A percentile compares a stretch with the other conserved stretches of the same genome.
phyloP scores from a whole-genome alignment of 805 yeast genomes.

The Candida endomychidarum region DNA sequence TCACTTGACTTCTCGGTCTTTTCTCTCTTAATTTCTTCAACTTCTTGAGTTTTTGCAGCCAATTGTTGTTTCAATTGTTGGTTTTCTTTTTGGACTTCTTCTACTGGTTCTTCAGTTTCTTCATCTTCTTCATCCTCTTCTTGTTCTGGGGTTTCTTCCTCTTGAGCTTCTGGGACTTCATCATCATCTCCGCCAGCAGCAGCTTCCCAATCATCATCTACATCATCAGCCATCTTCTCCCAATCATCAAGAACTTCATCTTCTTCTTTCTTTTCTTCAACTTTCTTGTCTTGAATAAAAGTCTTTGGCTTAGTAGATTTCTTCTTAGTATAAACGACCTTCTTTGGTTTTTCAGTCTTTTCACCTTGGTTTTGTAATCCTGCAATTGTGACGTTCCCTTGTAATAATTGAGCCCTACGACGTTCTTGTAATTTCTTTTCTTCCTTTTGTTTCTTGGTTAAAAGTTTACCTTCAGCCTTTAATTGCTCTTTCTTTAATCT shows the following conservation, averaged over 20 bases:
- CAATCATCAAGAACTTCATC: conserved; percentile 78
- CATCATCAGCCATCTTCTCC: conserved; percentile 68
- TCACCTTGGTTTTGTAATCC: conserved; percentile 52
- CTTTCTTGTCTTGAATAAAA: conserved; percentile 19
- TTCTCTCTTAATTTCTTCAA: conserved; percentile 16
- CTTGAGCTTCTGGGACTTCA: conserved; percentile 20
- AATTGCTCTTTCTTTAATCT: conserved; percentile 84
- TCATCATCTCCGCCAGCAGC: conserved; percentile 30
- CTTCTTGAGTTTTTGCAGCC: conserved; percentile 28
- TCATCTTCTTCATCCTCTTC: conserved; percentile 32
- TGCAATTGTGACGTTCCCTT: conserved; percentile 63
- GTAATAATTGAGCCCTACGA: conserved; percentile 79
- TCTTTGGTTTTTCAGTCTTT: conserved; percentile 51
- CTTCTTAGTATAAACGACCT: conserved; percentile 69
- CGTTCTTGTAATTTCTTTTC: conserved; percentile 83
- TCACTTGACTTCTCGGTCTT: conserved; percentile 30
- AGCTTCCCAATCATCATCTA: conserved; percentile 53
- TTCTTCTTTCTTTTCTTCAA: conserved; percentile 18
- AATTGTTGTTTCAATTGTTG: conserved; percentile 26
- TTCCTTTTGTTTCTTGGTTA: conserved; percentile 94
- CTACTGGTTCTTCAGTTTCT: conserved; percentile 28
- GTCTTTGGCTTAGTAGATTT: conserved; percentile 53
- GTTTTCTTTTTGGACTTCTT: conserved; percentile 29
- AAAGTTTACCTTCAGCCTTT: conserved; percentile 91
- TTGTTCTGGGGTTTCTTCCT: conserved; percentile 30